phyloP scores from a whole-genome alignment of 2,329 filamentous ascomycete species.

The Chaetoscypha palmicola region DNA sequence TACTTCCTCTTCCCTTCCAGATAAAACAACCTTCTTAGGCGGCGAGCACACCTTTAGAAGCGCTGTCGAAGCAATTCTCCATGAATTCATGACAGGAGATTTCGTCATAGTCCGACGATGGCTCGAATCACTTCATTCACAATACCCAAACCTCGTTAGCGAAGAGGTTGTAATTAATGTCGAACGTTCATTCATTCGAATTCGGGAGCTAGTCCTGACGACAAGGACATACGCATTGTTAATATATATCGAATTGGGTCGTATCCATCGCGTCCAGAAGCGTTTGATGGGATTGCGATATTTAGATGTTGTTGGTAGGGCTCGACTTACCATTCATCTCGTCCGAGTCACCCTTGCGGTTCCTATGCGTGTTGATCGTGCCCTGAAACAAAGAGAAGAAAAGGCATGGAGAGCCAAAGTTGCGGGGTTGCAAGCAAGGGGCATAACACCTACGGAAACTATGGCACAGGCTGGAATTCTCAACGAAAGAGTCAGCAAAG shows the following conservation, averaged over 20 bases:
- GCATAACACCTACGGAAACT: constrained; percentile 26
- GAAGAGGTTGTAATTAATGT: constrained; percentile 33
- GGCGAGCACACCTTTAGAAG: constrained; percentile 34
- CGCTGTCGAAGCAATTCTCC: constrained; percentile 33
- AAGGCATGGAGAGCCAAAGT: constrained; percentile 33
- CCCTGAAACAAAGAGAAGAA: constrained; percentile 32
- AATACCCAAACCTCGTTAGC: constrained; percentile 34
- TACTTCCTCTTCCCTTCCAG: constrained; percentile 24
- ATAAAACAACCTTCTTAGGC: constrained; percentile 32
- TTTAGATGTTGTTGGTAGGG: constrained; percentile 33
- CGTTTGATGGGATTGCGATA: constrained; percentile 33
- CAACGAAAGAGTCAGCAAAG: constrained; percentile 34
- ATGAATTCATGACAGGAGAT: constrained; percentile 36
- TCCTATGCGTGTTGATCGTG: constrained; percentile 35
- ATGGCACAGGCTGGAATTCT: constrained; percentile 30
- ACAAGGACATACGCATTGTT: constrained; percentile 34
- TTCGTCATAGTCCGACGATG: constrained; percentile 33
- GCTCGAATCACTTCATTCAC: constrained; percentile 31
- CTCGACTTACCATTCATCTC: constrained; percentile 33
- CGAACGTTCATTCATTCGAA: constrained; percentile 32
- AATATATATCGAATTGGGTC: constrained; percentile 34
- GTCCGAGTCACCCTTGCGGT: constrained; percentile 35
- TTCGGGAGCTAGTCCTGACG: constrained; percentile 34
- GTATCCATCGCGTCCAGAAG: constrained; percentile 35
- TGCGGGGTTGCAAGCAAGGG: constrained; percentile 32